Evolutionary conservation across 2,329 filamentous ascomycete genomes (phyloP).

Genomic region (Verticillium nubilum): DNA sequence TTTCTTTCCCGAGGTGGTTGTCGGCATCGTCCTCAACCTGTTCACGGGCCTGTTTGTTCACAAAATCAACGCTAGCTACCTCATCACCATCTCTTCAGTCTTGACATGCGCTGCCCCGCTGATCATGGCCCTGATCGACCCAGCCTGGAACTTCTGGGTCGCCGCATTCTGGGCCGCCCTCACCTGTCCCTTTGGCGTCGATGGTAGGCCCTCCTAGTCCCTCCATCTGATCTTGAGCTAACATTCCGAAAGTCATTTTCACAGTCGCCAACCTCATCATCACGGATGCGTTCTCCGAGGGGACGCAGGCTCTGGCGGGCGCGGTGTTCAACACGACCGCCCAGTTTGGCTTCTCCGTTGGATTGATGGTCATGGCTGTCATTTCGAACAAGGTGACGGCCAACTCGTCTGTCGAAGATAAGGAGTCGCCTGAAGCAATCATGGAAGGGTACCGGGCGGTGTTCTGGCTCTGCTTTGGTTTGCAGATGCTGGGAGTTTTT

Average conservation of each 20-base stretch:
- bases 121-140: slow-evolving; percentile 40
- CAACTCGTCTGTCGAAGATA: slow-evolving; percentile 19
- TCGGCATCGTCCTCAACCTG: slow-evolving; percentile 27
- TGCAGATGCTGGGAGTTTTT: slow-evolving; percentile 21
- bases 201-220: slow-evolving; percentile 7
- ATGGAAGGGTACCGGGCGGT: slow-evolving; percentile 47
- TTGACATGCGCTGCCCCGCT: slow-evolving; percentile 35
- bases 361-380: slow-evolving; percentile 43
- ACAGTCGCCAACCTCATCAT: slow-evolving; percentile 51
- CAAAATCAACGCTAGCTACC: slow-evolving; percentile 21
- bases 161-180: slow-evolving; percentile 28
- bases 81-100: slow-evolving; percentile 23
- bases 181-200: slow-evolving; percentile 24
- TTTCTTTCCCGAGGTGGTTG: slow-evolving; percentile 30
- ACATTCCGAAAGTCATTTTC: slow-evolving; percentile 35
- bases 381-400: slow-evolving; percentile 39
- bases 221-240: not conserved
- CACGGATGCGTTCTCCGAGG: slow-evolving; percentile 44
- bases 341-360: slow-evolving; percentile 51
- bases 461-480: slow-evolving; percentile 47
- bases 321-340: slow-evolving; percentile 54
- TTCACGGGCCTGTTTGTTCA: slow-evolving; percentile 30
- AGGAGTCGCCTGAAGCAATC: slow-evolving; percentile 24
- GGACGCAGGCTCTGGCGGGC: slow-evolving; percentile 52
- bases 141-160: slow-evolving; percentile 38